phyloP scores from a whole-genome alignment of 2,329 filamentous ascomycete species.

The Pseudodiploospora longispora region DNA sequence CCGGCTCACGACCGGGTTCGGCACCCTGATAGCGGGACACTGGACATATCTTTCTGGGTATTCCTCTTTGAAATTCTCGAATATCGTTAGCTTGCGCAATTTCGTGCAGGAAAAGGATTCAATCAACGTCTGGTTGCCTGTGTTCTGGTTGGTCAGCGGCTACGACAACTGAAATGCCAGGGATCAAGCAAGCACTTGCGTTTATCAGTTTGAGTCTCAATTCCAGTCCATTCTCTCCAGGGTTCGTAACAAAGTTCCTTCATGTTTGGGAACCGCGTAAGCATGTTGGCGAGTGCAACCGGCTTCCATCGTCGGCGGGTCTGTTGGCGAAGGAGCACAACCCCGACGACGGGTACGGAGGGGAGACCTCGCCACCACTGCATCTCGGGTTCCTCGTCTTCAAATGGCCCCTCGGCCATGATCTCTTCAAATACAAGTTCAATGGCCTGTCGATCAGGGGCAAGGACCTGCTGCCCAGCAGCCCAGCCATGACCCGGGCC shows the following conservation, averaged over 20 bases:
- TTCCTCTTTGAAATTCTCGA: conserved; percentile 26
- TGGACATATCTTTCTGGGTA: conserved; percentile 15
- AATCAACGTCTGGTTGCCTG: conserved; percentile 19
- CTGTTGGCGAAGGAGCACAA: conserved; percentile 29
- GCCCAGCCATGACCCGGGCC: conserved; percentile 22
- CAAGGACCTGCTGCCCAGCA: conserved; percentile 14
- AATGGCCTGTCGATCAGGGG: conserved; percentile 12
- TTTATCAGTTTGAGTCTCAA: conserved; percentile 18
- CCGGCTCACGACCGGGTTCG: conserved; percentile 17
- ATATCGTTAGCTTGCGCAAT: conserved; percentile 23
- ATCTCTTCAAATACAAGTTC: conserved; percentile 19
- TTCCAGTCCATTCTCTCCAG: conserved; percentile 24
- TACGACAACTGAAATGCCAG: conserved; percentile 7
- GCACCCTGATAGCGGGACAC: conserved; percentile 12
- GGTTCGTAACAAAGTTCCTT: conserved; percentile 31
- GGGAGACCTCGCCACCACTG: conserved; percentile 27
- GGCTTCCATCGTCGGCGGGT: conserved; percentile 28
- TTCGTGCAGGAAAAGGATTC: conserved; percentile 16
- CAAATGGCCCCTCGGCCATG: conserved; percentile 20
- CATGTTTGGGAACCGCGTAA: conserved; percentile 26
- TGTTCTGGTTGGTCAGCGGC: conserved; percentile 13
- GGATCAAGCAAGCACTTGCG: conserved; percentile 16
- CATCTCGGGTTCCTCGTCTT: conserved; percentile 17
- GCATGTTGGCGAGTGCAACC: conserved; percentile 21
- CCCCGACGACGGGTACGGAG: conserved; percentile 22